Conservation (phyloP, 2,329 filamentous ascomycete genomes). For the Phoma sp. region DNA sequence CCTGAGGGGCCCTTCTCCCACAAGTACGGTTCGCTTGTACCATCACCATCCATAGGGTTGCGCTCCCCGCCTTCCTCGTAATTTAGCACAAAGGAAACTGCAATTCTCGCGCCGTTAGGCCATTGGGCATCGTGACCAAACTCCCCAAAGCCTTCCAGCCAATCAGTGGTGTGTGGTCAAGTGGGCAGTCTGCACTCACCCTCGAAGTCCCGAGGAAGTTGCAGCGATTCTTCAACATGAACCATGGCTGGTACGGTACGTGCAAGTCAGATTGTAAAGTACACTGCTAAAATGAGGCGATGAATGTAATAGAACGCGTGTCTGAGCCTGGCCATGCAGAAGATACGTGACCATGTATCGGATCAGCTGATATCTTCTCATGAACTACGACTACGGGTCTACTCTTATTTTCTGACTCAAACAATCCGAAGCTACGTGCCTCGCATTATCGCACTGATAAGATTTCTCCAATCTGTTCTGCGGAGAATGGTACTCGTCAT, state of each 20-base stretch:
- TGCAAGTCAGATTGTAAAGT: background rate
- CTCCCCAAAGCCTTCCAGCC: slow-evolving; percentile 52
- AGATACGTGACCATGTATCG: too few relatives aligned
- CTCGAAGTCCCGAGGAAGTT: slow-evolving; percentile 49
- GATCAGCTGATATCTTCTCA: background rate
- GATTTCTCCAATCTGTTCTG: background rate
- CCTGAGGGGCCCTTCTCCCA: slow-evolving; percentile 9
- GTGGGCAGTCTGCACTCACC: slow-evolving; percentile 12
- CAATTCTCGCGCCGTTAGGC: slow-evolving; percentile 47
- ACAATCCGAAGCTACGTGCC: background rate
- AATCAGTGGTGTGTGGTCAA: background rate
- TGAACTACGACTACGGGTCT: too few relatives aligned
- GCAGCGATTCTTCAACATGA: slow-evolving; percentile 43
- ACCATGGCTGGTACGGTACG: slow-evolving; percentile 25
- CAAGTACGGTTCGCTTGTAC: slow-evolving; percentile 27
- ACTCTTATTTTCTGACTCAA: too few relatives aligned
- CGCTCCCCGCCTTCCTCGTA: slow-evolving; percentile 46
- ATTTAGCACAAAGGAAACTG: slow-evolving; percentile 49
- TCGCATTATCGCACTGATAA: background rate
- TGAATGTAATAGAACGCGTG: too few relatives aligned
- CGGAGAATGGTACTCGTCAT: background rate
- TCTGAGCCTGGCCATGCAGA: too few relatives aligned
- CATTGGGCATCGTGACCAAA: slow-evolving; percentile 45
- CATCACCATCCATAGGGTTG: slow-evolving; percentile 42
- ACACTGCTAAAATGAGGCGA: background rate